Base-by-base conservation (phyloP, 805 yeast genomes). In the Candida sithepensis region DNA sequence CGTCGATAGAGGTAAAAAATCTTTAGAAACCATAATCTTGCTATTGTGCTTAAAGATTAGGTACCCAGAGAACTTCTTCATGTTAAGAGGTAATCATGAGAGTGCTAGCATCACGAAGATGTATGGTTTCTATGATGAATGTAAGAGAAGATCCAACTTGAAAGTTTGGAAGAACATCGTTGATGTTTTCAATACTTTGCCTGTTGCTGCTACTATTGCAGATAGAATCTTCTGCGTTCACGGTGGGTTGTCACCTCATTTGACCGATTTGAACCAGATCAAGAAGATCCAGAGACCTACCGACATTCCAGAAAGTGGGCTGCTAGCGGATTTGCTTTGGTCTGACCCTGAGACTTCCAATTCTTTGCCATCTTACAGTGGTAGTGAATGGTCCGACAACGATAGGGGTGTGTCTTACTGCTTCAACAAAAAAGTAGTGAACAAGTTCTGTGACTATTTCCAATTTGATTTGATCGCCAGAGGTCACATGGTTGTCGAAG, bases 401-500 rank as follows among this genome's bases (percentile, higher is more conserved):
- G 95, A 87, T 64, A 75, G 95, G 48, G 95, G 95, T 41, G 94
- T 87, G 2, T 82, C 89, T 4, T 87, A 82, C 59, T 80, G 88
- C 59, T 87, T 86, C 63, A 87, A 86, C 41, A 81, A 78, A 54
- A 84, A 77, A 45, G 84, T 85, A 44, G 88, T 86, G n/a, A 84
- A 82, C 56, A 73, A 76, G 54, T 87, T 87, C 60, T 78, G 84
- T 57, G 68, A 75, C 43, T 72, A 72, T 34, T 85, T 86, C 63
- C 80, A 82, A 46, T 82, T 87, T 67, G 95, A 87, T 66, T 68
- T 87, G 61, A 80, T 87, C 52, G 88, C 85, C 41, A 71, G 95
- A 58, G 95, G 92, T 7, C 95, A 87, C 63, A 87, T 87, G 95
- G 94, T 87, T 40, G 95, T 87, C 34, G 92, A 87, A 63, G 92